Conservation (phyloP, 768 basidiomycete species). For the Psilocybe sp. region DNA sequence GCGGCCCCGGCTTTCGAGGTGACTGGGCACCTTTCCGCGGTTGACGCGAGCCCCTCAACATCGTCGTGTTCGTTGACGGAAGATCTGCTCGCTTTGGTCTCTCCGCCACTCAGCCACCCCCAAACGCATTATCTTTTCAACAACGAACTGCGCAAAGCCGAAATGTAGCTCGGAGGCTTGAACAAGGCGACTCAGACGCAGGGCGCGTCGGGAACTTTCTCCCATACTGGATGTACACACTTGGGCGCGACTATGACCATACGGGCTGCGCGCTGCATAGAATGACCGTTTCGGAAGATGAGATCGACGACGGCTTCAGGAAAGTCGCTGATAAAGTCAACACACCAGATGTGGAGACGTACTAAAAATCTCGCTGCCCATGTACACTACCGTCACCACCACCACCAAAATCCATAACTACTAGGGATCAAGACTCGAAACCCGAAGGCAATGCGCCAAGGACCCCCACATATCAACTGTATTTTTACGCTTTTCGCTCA, state of each 20-base stretch:
- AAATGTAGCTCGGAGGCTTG: conserved; percentile 18
- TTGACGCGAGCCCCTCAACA: conserved; percentile 15
- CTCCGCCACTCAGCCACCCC: conserved; percentile 18
- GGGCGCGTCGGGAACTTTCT: conserved; percentile 40
- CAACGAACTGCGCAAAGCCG: conserved; percentile 25
- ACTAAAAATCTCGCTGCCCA: too few relatives aligned
- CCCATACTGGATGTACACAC: conserved; percentile 42
- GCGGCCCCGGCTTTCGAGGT: conserved; percentile 41
- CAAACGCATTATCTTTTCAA: conserved; percentile 29
- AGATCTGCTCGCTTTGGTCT: conserved; percentile 10
- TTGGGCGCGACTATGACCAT: conserved; percentile 39
- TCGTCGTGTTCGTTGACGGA: conserved; percentile 15
- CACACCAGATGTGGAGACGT: conserved; percentile 9
- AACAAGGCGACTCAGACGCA: conserved; percentile 33
- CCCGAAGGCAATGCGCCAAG: too few relatives aligned
- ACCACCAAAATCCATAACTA: too few relatives aligned
- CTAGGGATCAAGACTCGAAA: too few relatives aligned
- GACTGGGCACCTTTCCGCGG: conserved; percentile 32
- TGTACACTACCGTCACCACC: too few relatives aligned
- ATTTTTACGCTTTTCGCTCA: too few relatives aligned
- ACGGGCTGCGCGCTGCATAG: conserved; percentile 36
- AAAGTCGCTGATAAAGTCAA: conserved; percentile 24
- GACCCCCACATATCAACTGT: too few relatives aligned
- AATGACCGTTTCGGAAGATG: conserved; percentile 24
- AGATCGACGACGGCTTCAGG: conserved; percentile 28